Base-by-base conservation (phyloP, 306 rosid genomes). In the Delonix regia region DNA sequence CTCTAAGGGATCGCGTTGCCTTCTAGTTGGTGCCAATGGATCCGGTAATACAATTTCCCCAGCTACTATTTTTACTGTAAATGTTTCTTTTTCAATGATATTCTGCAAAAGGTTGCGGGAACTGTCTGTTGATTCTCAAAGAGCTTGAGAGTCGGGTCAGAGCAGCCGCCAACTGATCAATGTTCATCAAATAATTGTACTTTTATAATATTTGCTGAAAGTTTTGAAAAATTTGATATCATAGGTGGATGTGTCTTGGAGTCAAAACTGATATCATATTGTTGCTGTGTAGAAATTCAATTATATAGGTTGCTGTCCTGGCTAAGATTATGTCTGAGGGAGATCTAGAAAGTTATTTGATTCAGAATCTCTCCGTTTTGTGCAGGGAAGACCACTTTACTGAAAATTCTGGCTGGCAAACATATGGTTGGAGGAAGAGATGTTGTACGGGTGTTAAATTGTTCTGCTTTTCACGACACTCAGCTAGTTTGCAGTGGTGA, bases 371-470 rank as follows among this genome's bases (percentile, higher is more conserved):
- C n/a, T 34, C 66, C 38, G 34, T 55, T 42, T 41, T 83, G 41
- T 85, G 79, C 87, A 94, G 98, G 98, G 78, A 94, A 94, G 77
- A 93, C 99, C 21, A 91, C 95, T 21, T 76, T 95, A 87, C 87
- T 91, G 79, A 95, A 93, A 89, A 93, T 93, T 82, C 66, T 93
- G 36, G 98, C 91, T 1, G 98, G 97, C 47, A 95, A 87, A 85
- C 97, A 95, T 55, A 91, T 93, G 99, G 99, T 95, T 64, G 99
- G 98, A 79, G 99, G 97, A 56, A 86, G 89, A 86, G 94, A 95
- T 51, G 99, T 95, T 55, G 98, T 95, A n/a, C 89, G 86, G 16
- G 99, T 95, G 48, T 83, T 95, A 69, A 90, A 85, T 71, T 48
- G 83, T 70, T 95, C 98, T 0, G 98, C 99, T 42, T 95, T 95